Conservation (phyloP, 805 yeast genomes). For the Starmerella floricola region DNA sequence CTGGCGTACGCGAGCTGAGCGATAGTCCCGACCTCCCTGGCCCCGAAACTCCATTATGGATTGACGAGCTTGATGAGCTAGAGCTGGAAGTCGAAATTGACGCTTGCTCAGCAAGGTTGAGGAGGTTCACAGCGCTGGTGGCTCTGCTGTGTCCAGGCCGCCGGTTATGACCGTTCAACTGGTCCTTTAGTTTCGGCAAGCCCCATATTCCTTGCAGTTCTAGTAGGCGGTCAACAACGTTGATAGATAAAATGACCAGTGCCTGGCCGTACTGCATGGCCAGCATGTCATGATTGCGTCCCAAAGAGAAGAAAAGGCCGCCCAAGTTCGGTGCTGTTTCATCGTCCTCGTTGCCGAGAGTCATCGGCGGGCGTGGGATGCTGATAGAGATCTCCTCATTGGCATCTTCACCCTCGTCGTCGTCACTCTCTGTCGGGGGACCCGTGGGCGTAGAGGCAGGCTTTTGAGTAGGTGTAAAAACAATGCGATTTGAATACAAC, state of each 20-base stretch:
- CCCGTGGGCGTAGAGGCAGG: neutral
- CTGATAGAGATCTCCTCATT: constrained; percentile 7
- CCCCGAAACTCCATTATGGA: neutral
- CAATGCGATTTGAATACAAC: constrained; percentile 17
- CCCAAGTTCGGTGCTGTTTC: constrained; percentile 14
- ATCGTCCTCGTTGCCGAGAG: constrained; percentile 7
- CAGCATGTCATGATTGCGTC: constrained; percentile 15
- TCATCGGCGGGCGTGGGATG: constrained; percentile 19
- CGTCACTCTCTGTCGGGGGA: neutral
- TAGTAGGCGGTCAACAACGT: constrained; percentile 7
- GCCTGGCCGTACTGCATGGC: constrained; percentile 10
- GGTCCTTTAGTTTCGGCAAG: constrained; percentile 12
- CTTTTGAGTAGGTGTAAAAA: constrained; percentile 2
- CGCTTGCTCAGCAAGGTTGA: neutral
- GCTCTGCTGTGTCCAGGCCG: neutral
- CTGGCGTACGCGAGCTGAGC: constrained; percentile 6
- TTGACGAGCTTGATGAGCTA: neutral
- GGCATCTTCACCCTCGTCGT: neutral
- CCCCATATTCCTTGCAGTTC: constrained; percentile 20
- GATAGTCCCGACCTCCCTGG: constrained; percentile 1
- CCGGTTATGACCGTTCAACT: neutral
- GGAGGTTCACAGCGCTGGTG: neutral
- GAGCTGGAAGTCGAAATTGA: neutral
- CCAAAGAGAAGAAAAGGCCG: constrained; percentile 15
- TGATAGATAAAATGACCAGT: constrained; percentile 11